phyloP scores from a whole-genome alignment of 2,329 filamentous ascomycete species.

The Keithomyces neogunnii region DNA sequence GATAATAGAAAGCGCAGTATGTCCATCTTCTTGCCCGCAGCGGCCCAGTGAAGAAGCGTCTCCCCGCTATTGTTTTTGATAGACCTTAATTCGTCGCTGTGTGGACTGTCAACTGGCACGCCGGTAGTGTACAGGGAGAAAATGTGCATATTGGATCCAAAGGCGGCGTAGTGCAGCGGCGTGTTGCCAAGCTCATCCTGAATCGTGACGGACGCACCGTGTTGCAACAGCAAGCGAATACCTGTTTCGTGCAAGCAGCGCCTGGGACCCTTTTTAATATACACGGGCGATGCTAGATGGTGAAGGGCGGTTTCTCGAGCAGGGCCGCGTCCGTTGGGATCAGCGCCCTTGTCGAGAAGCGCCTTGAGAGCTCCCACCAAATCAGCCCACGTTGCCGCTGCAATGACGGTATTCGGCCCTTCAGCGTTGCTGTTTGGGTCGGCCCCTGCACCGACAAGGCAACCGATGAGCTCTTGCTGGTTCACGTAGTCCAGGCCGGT shows the following conservation, averaged over 20 bases:
- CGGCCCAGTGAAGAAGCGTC: conserved; percentile 20
- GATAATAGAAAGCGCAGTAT: conserved; percentile 12
- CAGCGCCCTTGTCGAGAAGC: conserved; percentile 17
- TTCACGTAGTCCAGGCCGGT: conserved; percentile 9
- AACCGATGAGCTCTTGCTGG: conserved; percentile 12
- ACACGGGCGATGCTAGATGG: conserved; percentile 8
- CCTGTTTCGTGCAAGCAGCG: conserved; percentile 7
- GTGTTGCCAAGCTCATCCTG: conserved; percentile 15
- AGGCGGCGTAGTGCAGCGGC: conserved; percentile 13
- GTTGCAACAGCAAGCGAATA: conserved; percentile 13
- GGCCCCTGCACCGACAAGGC: conserved; percentile 13
- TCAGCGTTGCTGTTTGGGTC: conserved; percentile 8
- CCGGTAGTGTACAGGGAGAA: conserved; percentile 13
- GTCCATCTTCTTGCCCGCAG: conserved; percentile 14
- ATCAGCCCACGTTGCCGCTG: conserved; percentile 4
- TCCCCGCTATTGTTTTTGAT: conserved; percentile 14
- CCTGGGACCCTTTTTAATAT: background rate
- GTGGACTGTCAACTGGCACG: background rate
- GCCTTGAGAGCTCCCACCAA: conserved; percentile 12
- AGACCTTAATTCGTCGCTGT: background rate
- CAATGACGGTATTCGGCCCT: conserved; percentile 3
- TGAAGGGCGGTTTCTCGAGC: conserved; percentile 15
- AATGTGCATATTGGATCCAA: conserved; percentile 8
- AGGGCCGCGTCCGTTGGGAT: conserved; percentile 10
- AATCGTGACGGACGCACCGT: conserved; percentile 11